A percentile compares a stretch with the other conserved stretches of the same genome.
phyloP scores from a whole-genome alignment of 2,329 filamentous ascomycete species.

The Neonectria neomacrospora region DNA sequence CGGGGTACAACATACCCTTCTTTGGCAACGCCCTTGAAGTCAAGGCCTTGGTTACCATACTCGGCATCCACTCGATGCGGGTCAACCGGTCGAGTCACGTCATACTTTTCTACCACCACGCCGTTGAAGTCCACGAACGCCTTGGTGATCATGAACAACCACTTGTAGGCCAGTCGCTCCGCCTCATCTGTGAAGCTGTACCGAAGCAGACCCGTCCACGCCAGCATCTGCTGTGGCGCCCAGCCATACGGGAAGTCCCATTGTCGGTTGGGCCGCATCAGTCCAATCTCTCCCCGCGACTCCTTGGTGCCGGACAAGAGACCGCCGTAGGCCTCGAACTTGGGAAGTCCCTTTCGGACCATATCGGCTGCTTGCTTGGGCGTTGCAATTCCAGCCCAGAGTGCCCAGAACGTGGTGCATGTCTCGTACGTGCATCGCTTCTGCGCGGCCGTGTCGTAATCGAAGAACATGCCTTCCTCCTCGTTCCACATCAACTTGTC shows the following conservation, averaged over 20 bases:
- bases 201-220: conserved; percentile 90
- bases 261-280: conserved; percentile 91
- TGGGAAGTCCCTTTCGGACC: conserved; percentile 83
- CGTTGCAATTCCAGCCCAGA: conserved; percentile 92
- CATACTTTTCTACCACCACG: conserved; percentile 98
- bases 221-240: conserved; percentile 98
- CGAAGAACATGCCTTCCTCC: conserved; percentile 94
- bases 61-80: conserved; percentile 96
- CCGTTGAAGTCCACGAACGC: conserved; percentile 99
- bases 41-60: conserved; percentile 95
- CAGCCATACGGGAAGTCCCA: conserved; percentile 99
- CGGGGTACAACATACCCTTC: conserved; percentile 74
- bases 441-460: conserved; percentile 89
- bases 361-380: conserved; percentile 87
- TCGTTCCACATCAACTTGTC: conserved; percentile 96
- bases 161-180: conserved; percentile 91
- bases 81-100: conserved; percentile 89
- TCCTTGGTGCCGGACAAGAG: conserved; percentile 90
- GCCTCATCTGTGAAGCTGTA: conserved; percentile 94
- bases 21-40: conserved; percentile 95
- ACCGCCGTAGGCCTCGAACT: conserved; percentile 88
- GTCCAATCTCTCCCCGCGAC: conserved; percentile 81
- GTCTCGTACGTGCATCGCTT: conserved; percentile 87
- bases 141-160: conserved; percentile 98
- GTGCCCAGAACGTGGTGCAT: conserved; percentile 95